Base-by-base conservation (phyloP, 345 rosid species). In the Dipteronia sinensis region DNA sequence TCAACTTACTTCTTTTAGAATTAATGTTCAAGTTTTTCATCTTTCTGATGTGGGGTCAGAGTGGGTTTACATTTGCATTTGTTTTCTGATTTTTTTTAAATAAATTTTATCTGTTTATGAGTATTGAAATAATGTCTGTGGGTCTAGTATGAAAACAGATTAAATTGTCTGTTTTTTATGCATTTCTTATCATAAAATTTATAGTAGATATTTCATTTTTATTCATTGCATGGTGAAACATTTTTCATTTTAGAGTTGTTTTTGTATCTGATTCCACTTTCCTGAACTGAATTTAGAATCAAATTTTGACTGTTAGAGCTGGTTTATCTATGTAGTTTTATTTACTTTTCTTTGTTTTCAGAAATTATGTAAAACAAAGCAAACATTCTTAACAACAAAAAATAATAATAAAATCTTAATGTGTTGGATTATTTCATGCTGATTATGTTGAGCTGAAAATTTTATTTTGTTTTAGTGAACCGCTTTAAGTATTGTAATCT, bases 201-300 rank as follows among this genome's bases (percentile, higher is more conserved):
- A 38, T 38, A 3, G 42, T 38, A 38, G 42, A 38, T 49, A 3
- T 2, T 47, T 12, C 12, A 3, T 31, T 72, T 72, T 56, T 22
- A 71, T 16, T 19, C 51, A 34, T 5, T 56, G 65, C 56, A 58
- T 13, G 1, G n/a, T 58, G 19, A 5, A 58, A 38, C 10, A 4
- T n/a, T 34, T 56, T 6, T 51, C 22, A 20, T 61, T 73, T 61
- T 3, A 22, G 22, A 1, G 42, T 42, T 42, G 55, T 13, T 61
- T 73, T 73, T 4, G 29, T n/a, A 61, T 38, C 38, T 29, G 68
- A 29, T 65, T 65, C 19, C 68, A 42, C 67, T 73, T 23, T 59
- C 16, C 3, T 22, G 22, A 40, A 40, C 13, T 73, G 31, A 42
- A 12, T 58, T 40, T 58, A 10, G 42, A 63, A 59, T 38, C 76